These are phyloP conservation scores for Penicillium decumbens DNA, from an alignment of 2,329 filamentous ascomycete species.

Conservation along the genomic window DNA sequence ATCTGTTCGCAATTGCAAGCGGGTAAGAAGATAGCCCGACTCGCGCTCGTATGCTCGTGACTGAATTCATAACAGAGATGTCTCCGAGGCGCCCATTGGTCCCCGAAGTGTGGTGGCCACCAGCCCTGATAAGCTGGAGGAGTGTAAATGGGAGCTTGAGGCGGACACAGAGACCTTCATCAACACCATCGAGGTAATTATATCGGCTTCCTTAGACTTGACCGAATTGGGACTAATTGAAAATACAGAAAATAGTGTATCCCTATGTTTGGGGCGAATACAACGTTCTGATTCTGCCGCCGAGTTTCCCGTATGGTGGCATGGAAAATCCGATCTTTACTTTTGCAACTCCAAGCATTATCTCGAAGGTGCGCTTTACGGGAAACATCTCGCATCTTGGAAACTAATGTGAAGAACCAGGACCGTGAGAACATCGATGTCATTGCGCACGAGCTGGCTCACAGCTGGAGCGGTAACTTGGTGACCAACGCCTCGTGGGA, in stretches of 20 bases:
- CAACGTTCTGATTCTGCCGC: constrained; percentile 85
- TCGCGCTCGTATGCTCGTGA: not conserved
- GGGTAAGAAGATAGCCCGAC: constrained; percentile 33
- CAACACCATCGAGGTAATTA: constrained; percentile 68
- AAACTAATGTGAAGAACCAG: constrained; percentile 15
- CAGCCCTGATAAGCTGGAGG: constrained; percentile 78
- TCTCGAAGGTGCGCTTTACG: constrained; percentile 59
- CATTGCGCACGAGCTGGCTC: constrained; percentile 76
- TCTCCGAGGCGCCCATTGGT: constrained; percentile 79
- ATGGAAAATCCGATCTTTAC: constrained; percentile 89
- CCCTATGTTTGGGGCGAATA: constrained; percentile 93
- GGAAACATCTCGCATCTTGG: not conserved
- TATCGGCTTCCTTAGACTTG: constrained; percentile 25
- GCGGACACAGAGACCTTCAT: constrained; percentile 89
- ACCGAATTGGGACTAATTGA: constrained; percentile 8
- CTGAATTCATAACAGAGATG: constrained; percentile 55
- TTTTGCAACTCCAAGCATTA: constrained; percentile 89
- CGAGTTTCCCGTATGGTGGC: constrained; percentile 84
- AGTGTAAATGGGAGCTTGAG: constrained; percentile 86
- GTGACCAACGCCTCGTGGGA: constrained; percentile 52
- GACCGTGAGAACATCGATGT: constrained; percentile 91
- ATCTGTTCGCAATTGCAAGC: constrained; percentile 85
- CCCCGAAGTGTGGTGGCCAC: constrained; percentile 79
- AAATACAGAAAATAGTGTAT: constrained; percentile 59
- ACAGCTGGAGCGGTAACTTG: constrained; percentile 83